A percentile compares a stretch with the other conserved stretches of the same genome.
phyloP scores from a whole-genome alignment of 1,139 yeast genomes.

The Suzukiozyma palmioleophila region DNA sequence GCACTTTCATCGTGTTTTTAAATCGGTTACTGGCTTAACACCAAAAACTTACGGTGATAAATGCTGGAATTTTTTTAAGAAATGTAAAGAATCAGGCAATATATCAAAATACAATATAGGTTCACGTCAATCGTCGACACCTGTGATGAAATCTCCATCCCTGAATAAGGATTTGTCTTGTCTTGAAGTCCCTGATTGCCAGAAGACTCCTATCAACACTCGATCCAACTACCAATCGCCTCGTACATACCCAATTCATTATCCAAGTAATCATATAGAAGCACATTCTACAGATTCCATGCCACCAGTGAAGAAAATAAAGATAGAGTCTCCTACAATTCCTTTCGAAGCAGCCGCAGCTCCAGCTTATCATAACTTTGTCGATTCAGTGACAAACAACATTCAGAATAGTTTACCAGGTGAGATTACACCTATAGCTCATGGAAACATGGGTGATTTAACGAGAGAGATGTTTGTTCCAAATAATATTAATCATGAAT shows the following conservation, averaged over 20 bases:
- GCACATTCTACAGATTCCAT: constrained; percentile 3
- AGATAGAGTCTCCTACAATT: not conserved
- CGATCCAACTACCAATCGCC: not conserved
- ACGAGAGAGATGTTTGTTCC: too few species aligned
- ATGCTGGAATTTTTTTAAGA: constrained; percentile 67
- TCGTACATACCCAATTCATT: too few species aligned
- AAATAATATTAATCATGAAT: too few species aligned
- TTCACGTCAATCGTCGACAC: constrained; percentile 4
- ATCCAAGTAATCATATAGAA: constrained; percentile 10
- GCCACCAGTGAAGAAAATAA: not conserved
- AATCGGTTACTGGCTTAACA: constrained; percentile 78
- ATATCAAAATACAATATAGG: constrained; percentile 10
- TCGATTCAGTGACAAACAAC: too few species aligned
- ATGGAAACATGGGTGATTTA: too few species aligned
- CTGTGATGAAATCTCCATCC: constrained; percentile 8
- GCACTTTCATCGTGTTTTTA: constrained; percentile 90
- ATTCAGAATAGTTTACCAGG: too few species aligned
- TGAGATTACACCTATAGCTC: too few species aligned
- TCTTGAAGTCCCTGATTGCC: not conserved
- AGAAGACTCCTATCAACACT: too few species aligned
- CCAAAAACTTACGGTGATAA: constrained; percentile 88
- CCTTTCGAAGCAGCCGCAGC: too few species aligned
- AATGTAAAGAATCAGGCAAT: constrained; percentile 20
- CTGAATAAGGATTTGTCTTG: constrained; percentile 1
- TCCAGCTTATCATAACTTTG: too few species aligned